phyloP scores from a whole-genome alignment of 139 green algal genomes.

The Chlamydomonas applanata region DNA sequence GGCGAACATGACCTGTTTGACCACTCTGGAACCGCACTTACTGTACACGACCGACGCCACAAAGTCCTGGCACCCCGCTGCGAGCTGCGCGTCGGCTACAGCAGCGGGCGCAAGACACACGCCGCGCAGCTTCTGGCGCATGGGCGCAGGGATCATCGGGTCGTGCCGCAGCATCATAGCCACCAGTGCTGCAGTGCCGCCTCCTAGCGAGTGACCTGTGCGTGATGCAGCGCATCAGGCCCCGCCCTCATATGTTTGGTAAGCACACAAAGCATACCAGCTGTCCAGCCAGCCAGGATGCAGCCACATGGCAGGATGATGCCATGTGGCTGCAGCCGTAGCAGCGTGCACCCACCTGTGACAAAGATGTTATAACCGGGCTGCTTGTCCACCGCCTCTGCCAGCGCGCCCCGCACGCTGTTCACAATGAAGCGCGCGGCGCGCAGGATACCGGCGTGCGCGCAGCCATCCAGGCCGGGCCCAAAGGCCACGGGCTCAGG shows the following conservation, averaged over 20 bases:
- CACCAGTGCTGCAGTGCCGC: constrained; percentile 4
- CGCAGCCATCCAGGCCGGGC: neutral
- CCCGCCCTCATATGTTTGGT: too few relatives aligned
- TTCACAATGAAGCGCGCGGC: neutral
- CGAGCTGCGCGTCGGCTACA: too few relatives aligned
- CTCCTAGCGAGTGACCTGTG: constrained; percentile 17
- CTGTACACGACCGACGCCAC: too few relatives aligned
- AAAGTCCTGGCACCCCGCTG: too few relatives aligned
- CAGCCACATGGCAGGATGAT: neutral
- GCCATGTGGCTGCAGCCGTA: neutral
- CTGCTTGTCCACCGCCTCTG: neutral
- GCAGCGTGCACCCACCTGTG: neutral
- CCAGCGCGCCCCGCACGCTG: neutral
- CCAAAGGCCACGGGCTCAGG: constrained; percentile 7
- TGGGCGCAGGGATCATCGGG: too few relatives aligned
- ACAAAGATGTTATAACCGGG: constrained; percentile 9
- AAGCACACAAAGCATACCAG: too few relatives aligned
- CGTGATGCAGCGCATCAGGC: too few relatives aligned
- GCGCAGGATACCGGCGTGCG: constrained; percentile 8
- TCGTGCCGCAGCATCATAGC: constrained; percentile 9
- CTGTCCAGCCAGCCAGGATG: too few relatives aligned
- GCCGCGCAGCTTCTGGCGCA: too few relatives aligned
- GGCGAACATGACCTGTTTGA: too few relatives aligned
- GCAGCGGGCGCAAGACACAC: too few relatives aligned
- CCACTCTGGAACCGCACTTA: too few relatives aligned